Conservation (phyloP, 2,329 filamentous ascomycete species). For the Chaetothyriales sp. region DNA sequence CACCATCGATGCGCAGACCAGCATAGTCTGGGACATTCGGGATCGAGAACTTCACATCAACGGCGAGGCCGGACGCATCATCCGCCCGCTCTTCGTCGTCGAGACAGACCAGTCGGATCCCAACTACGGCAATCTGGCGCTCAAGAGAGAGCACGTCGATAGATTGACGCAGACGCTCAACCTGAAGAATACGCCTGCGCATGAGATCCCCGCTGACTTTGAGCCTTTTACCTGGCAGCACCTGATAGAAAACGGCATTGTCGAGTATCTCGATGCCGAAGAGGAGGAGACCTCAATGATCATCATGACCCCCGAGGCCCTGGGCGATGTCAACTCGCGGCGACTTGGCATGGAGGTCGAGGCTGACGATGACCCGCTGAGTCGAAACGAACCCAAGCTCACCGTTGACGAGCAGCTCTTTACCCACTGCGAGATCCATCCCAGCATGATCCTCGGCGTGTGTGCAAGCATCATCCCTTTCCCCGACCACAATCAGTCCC, state of each 20-base stretch:
- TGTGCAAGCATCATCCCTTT: conserved; percentile 99
- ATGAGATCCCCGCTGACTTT: not conserved
- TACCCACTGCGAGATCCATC: conserved; percentile 98
- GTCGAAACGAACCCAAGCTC: conserved; percentile 72
- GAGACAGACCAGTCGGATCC: conserved; percentile 65
- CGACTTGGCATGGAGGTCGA: conserved; percentile 52
- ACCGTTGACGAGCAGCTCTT: conserved; percentile 81
- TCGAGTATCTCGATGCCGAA: conserved; percentile 94
- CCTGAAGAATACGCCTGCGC: conserved; percentile 41
- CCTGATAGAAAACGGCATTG: conserved; percentile 65
- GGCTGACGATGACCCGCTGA: conserved; percentile 58
- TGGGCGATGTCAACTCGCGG: conserved; percentile 60
- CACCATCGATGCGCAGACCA: conserved; percentile 81
- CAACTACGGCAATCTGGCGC: conserved; percentile 60
- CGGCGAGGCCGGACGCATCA: conserved; percentile 89
- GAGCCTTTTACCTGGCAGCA: conserved; percentile 73
- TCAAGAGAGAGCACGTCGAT: conserved; percentile 71
- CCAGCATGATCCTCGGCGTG: conserved; percentile 96
- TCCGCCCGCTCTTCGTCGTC: conserved; percentile 83
- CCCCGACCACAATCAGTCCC: conserved; percentile 95
- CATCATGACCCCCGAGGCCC: conserved; percentile 92
- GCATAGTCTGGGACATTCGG: conserved; percentile 86
- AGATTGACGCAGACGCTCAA: conserved; percentile 43
- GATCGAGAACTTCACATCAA: conserved; percentile 98
- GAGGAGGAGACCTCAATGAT: conserved; percentile 99